Conservation (phyloP, 371 early-diverging fungal species). For the Apophysomyces trapeziformis region DNA sequence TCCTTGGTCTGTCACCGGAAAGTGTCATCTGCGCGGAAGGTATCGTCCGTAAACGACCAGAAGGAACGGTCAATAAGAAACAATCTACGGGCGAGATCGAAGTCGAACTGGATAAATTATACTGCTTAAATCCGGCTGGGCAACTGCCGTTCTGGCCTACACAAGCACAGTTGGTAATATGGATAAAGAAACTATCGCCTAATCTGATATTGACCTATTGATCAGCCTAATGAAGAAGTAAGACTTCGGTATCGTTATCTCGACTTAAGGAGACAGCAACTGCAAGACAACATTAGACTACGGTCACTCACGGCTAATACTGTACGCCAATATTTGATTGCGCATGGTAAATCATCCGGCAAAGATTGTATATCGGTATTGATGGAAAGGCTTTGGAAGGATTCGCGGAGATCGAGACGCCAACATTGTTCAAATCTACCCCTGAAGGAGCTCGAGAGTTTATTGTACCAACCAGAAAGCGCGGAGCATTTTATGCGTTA, state of each 20-base stretch:
- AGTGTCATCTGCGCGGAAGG: conserved; percentile 72
- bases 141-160: conserved; percentile 75
- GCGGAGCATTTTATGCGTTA: conserved; percentile 82
- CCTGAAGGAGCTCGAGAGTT: conserved; percentile 95
- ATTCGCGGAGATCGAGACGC: conserved; percentile 93
- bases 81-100: conserved; percentile 74
- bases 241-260: conserved; percentile 81
- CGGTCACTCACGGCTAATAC: conserved; percentile 69
- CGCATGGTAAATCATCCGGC: conserved; percentile 43
- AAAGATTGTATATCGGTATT: not conserved
- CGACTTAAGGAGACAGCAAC: conserved; percentile 77
- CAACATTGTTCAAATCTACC: conserved; percentile 90
- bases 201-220: not conserved
- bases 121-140: conserved; percentile 74
- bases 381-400: conserved; percentile 32
- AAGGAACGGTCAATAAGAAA: conserved; percentile 51
- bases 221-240: conserved; percentile 81
- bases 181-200: not conserved
- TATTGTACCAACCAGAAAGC: conserved; percentile 86
- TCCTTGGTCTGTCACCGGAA: conserved; percentile 62
- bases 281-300: conserved; percentile 77
- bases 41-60: conserved; percentile 57
- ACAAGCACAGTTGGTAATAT: conserved; percentile 60
- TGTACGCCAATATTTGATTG: conserved; percentile 67
- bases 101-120: conserved; percentile 61